phyloP scores from a whole-genome alignment of 345 rosid species.

The Brassica nigra region DNA sequence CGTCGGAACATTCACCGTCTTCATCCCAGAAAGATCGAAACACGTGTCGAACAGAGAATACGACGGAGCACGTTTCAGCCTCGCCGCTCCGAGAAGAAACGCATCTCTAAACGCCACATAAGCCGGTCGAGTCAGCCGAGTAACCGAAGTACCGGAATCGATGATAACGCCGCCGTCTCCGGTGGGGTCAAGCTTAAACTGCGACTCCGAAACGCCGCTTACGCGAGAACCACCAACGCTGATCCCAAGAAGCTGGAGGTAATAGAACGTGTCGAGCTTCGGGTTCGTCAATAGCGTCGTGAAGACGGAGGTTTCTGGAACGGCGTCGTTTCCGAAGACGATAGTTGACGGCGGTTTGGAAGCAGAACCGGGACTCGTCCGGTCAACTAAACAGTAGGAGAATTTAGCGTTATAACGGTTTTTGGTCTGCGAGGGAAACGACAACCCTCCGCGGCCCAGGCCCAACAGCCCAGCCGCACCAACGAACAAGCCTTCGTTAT shows the following conservation, averaged over 20 bases:
- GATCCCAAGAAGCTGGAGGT: conserved; percentile 71
- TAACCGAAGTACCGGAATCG: conserved; percentile 86
- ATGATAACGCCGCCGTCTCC: conserved; percentile 90
- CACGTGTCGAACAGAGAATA: conserved; percentile 81
- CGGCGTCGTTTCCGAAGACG: conserved; percentile 70
- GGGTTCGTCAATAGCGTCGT: conserved; percentile 74
- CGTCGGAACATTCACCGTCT: conserved; percentile 74
- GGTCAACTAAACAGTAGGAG: conserved; percentile 87
- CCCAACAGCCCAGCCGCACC: conserved; percentile 93
- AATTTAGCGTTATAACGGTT: conserved; percentile 71
- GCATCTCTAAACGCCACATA: conserved; percentile 65
- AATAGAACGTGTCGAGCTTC: conserved; percentile 88
- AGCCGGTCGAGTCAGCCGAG: conserved; percentile 66
- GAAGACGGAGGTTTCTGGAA: conserved; percentile 65
- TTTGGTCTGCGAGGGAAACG: conserved; percentile 81
- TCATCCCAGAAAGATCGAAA: conserved; percentile 64
- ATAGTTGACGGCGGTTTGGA: conserved; percentile 68
- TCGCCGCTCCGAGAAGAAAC: conserved; percentile 52
- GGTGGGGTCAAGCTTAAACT: conserved; percentile 64
- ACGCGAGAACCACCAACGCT: conserved; percentile 90
- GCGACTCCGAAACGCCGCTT: conserved; percentile 58
- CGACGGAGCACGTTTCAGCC: conserved; percentile 53
- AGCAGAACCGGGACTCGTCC: conserved; percentile 57
- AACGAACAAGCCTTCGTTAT: conserved; percentile 85
- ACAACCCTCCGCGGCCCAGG: conserved; percentile 83